Evolutionary conservation across 495 filamentous ascomycete species (phyloP).

Genomic region (Amphirosellinia nigrospora): DNA sequence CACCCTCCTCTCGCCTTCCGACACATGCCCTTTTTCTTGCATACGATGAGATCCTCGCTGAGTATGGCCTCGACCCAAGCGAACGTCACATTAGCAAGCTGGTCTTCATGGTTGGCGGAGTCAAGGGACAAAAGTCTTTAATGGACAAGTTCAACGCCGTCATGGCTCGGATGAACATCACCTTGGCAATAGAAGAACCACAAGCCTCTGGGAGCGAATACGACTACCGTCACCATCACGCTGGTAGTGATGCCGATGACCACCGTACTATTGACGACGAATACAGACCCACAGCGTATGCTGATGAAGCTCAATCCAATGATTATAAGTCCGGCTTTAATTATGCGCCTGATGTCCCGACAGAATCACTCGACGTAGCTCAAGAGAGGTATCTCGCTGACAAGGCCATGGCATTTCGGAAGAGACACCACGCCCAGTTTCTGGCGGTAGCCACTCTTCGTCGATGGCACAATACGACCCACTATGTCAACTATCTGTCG

Average conservation of each 20-base stretch:
- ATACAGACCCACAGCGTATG: conserved; percentile 14
- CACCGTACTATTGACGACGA: conserved; percentile 6
- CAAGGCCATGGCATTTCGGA: conserved; percentile 34
- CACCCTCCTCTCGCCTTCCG: conserved; percentile 67
- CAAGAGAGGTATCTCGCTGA: conserved; percentile 25
- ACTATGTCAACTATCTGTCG: conserved; percentile 32
- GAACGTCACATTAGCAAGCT: conserved; percentile 77
- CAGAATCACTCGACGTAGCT: conserved; percentile 15
- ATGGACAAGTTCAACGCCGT: conserved; percentile 70
- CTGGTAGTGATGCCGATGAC: conserved; percentile 18
- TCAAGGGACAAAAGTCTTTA: conserved; percentile 48
- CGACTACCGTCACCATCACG: conserved; percentile 23
- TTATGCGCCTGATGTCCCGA: neutral
- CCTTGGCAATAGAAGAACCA: conserved; percentile 61
- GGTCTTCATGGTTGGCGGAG: conserved; percentile 78
- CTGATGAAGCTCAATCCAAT: conserved; percentile 15
- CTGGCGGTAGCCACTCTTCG: conserved; percentile 34
- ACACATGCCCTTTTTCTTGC: conserved; percentile 81
- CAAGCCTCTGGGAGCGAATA: conserved; percentile 26
- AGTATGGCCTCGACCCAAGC: conserved; percentile 70
- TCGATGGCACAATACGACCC: conserved; percentile 35
- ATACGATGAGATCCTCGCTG: conserved; percentile 73
- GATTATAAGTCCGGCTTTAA: neutral
- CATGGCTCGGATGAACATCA: conserved; percentile 70
- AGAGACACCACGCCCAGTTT: conserved; percentile 34